These are phyloP conservation scores for Marasmius fiardii DNA, from an alignment of 1,284 basidiomycete genomes.

Conservation along the genomic window DNA sequence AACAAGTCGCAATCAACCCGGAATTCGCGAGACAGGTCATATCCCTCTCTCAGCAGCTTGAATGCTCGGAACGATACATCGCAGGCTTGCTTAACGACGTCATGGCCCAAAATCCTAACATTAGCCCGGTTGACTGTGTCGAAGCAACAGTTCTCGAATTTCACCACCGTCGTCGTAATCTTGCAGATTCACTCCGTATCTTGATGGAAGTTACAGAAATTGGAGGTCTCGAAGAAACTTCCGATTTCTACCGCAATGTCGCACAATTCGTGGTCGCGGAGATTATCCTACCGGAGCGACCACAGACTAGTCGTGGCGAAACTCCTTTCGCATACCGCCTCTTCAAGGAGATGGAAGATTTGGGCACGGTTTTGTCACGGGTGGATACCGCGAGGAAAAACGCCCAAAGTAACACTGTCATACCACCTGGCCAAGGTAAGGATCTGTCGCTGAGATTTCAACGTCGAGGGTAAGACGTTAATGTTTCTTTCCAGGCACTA, in stretches of 20 bases:
- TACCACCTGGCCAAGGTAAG: constrained; percentile 49
- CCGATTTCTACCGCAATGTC: constrained; percentile 44
- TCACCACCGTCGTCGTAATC: constrained; percentile 61
- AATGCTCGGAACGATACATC: constrained; percentile 73
- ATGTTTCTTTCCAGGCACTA: constrained; percentile 20
- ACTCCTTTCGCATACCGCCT: constrained; percentile 50
- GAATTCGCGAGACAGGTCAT: constrained; percentile 74
- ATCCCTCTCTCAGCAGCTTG: constrained; percentile 74
- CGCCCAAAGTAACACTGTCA: constrained; percentile 57
- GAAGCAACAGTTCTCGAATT: constrained; percentile 66
- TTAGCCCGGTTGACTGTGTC: constrained; percentile 49
- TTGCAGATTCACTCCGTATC: constrained; percentile 60
- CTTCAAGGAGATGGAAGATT: constrained; percentile 58
- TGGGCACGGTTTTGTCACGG: constrained; percentile 48
- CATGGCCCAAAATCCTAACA: constrained; percentile 61
- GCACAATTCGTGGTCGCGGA: constrained; percentile 52
- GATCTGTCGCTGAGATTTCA: constrained; percentile 10
- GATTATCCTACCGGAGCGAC: constrained; percentile 36
- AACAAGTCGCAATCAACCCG: constrained; percentile 59
- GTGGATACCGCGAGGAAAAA: constrained; percentile 57
- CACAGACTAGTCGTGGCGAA: constrained; percentile 26
- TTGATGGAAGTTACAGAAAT: constrained; percentile 39
- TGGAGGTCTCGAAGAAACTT: constrained; percentile 36
- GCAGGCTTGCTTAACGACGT: constrained; percentile 67
- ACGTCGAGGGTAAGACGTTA: background rate